Percentiles rank a stretch among this genome's conserved stretches.
These are phyloP conservation scores for Dipteronia sinensis DNA, from an alignment of 345 rosid genomes.

Conservation along the genomic window DNA sequence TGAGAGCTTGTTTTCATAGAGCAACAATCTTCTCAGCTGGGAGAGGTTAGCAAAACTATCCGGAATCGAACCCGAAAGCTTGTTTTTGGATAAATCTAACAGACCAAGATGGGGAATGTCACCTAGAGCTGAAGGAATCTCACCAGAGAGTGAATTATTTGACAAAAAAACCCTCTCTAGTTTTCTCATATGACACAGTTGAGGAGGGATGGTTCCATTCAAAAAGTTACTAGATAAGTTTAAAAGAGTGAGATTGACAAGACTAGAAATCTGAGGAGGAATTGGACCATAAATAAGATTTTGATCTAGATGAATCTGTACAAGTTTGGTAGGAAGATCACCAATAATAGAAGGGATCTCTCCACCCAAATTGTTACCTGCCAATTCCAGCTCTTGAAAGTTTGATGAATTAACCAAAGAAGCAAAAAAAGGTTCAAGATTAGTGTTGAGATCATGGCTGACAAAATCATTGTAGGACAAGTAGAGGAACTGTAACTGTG, in stretches of 20 bases:
- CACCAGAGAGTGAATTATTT: constrained; percentile 67
- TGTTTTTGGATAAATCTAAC: constrained; percentile 78
- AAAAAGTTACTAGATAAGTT: constrained; percentile 84
- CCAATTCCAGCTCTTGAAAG: constrained; percentile 77
- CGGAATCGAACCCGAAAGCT: constrained; percentile 76
- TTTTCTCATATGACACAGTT: constrained; percentile 57
- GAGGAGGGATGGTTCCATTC: constrained; percentile 67
- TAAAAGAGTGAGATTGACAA: constrained; percentile 68
- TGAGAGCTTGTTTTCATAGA: constrained; percentile 63
- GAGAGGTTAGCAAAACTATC: constrained; percentile 75
- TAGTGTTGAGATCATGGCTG: constrained; percentile 71
- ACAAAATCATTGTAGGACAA: constrained; percentile 74
- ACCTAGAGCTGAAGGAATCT: constrained; percentile 73
- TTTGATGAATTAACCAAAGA: constrained; percentile 59
- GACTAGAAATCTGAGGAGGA: constrained; percentile 75
- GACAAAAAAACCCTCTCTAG: constrained; percentile 87
- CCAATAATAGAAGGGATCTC: constrained; percentile 62
- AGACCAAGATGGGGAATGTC: constrained; percentile 77
- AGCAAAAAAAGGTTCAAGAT: constrained; percentile 74
- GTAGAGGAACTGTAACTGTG: constrained; percentile 69
- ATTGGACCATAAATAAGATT: constrained; percentile 73
- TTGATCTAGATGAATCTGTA: constrained; percentile 73
- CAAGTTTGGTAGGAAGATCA: constrained; percentile 60
- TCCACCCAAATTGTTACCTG: constrained; percentile 74
- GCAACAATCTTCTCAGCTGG: constrained; percentile 71